Percentiles rank a stretch among this genome's conserved stretches.
These are phyloP conservation scores for Clausena lansium DNA, from an alignment of 345 rosid species.

Conservation along the genomic window DNA sequence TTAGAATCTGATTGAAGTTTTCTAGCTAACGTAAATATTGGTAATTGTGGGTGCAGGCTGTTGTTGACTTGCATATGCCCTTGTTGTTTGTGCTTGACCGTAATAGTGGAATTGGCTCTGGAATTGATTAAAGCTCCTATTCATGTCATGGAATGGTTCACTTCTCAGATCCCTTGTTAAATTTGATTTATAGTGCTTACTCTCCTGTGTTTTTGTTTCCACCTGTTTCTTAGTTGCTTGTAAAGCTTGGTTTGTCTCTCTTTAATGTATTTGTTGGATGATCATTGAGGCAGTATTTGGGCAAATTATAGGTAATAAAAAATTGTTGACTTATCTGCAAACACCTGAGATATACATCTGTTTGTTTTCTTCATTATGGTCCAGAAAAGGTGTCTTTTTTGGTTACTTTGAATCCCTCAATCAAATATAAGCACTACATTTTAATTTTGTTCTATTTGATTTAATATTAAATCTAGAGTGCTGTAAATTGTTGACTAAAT, in stretches of 20 bases:
- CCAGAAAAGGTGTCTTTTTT: neutral
- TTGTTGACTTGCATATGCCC: constrained; percentile 63
- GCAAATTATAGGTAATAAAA: too few relatives aligned
- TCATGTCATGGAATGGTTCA: constrained; percentile 69
- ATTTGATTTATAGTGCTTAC: constrained; percentile 3
- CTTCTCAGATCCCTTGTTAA: constrained; percentile 60
- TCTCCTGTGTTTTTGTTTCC: neutral
- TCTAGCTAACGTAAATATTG: neutral
- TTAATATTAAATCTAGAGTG: neutral
- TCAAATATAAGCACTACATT: neutral
- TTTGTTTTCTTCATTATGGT: neutral
- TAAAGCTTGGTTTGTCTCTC: neutral
- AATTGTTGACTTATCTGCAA: neutral
- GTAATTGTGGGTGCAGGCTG: constrained; percentile 46
- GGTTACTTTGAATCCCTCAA: neutral
- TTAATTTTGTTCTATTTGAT: neutral
- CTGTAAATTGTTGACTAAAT: neutral
- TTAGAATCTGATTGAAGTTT: neutral
- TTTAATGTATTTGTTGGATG: neutral
- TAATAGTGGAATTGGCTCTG: constrained; percentile 60
- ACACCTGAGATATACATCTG: neutral
- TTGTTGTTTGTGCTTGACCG: constrained; percentile 66
- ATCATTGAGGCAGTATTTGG: neutral
- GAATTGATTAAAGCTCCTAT: constrained; percentile 65
- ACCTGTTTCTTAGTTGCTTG: neutral